Base-by-base conservation (phyloP, 2,329 filamentous ascomycete genomes). In the Diaporthe citriasiana region DNA sequence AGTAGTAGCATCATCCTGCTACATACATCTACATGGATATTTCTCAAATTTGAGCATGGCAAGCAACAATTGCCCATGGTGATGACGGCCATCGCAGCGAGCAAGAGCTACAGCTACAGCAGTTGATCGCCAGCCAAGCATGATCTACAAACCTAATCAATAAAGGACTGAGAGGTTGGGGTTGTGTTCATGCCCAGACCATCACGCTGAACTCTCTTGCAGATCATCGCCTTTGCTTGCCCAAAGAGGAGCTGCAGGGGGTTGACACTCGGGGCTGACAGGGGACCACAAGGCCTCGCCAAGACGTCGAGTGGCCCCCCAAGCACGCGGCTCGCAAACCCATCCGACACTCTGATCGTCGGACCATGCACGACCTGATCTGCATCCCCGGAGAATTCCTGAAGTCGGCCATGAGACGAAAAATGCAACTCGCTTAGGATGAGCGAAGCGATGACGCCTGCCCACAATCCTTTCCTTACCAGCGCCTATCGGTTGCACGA, bases 341-440 rank as follows among this genome's bases (percentile, higher is more conserved):
- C 71, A 72, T 72, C 59, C 60, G 71, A 72, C 33, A 72, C 38
- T 47, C 33, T 66, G 30, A 38, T 72, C 50, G 71, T 72, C 71
- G 30, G 71, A 72, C 59, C 71, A 72, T 50, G 71, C 57, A 27
- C 57, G 22, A 38, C 25, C 25, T 30, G 59, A 66, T 66, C 45
- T 50, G 50, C 47, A 25, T 22, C 30, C 53, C 19, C 50, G 59
- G 59, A 72, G 22, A 55, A 47, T 72, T 68, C 50, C 22, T 66
- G 57, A 72, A 65, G 47, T 56, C 35, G 17, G 35, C 40, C 50
- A 57, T 55, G 38, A 66, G 50, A 72, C 50, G 70, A 68, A 53
- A 42, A 45, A 55, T 72, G 56, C 35, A 66, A 38, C 63, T 66
- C 69, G 69, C 53, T 71, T 71, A 47, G 15, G 35, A 12, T 9